phyloP scores from a whole-genome alignment of 441 rosid species.

The Brassica balearica region DNA sequence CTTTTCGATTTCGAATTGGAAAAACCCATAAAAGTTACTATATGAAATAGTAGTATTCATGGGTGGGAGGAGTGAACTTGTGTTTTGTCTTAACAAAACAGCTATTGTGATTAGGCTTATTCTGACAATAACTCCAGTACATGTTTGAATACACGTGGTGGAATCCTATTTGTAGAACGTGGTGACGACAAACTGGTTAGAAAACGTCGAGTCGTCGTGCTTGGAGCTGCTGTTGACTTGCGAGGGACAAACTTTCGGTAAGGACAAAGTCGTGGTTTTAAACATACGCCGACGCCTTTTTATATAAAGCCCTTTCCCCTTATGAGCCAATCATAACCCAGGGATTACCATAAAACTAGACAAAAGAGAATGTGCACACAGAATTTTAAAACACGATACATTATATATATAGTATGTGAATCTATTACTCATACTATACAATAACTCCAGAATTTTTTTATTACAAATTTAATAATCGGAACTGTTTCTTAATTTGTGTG shows the following conservation, averaged over 20 bases:
- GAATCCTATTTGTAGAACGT: slow-evolving; percentile 14
- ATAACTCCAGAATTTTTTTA: not conserved
- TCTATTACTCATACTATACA: not conserved
- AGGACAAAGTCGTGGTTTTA: slow-evolving; percentile 9
- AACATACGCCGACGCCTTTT: slow-evolving; percentile 7
- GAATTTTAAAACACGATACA: not conserved
- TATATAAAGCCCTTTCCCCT: not conserved
- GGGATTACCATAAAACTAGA: not conserved
- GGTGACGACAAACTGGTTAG: slow-evolving; percentile 33
- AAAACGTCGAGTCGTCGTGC: slow-evolving; percentile 39
- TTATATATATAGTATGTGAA: not conserved
- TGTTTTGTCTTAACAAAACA: slow-evolving; percentile 26
- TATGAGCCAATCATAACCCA: slow-evolving; percentile 5
- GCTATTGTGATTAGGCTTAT: slow-evolving; percentile 26
- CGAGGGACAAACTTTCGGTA: not conserved
- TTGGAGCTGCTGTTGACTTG: slow-evolving; percentile 40
- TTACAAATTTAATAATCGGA: not conserved
- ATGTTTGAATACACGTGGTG: slow-evolving; percentile 18
- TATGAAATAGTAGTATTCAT: not conserved
- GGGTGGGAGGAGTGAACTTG: slow-evolving; percentile 17
- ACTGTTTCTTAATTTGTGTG: not conserved
- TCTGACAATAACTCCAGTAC: not conserved
- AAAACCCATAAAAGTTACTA: not conserved
- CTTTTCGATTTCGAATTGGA: not conserved
- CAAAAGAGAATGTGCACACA: not conserved